Evolutionary conservation across 108 stramenopile species (phyloP).

Genomic region (Nitzschia inconspicua): DNA sequence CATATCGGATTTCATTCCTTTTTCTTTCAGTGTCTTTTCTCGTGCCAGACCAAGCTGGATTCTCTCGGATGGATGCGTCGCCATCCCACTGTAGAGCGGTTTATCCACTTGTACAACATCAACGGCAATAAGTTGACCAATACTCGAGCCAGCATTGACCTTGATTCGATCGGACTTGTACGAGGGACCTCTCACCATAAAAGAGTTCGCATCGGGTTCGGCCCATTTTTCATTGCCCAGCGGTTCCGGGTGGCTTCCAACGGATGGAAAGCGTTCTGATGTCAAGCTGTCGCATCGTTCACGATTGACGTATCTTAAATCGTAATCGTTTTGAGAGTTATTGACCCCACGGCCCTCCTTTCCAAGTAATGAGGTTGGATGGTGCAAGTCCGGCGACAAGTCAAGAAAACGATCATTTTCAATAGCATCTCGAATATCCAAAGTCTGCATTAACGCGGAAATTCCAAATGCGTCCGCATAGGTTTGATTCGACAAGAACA

Average conservation of each 20-base stretch:
- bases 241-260: constrained; percentile 28
- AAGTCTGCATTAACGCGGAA: constrained; percentile 73
- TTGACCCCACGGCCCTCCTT: not conserved
- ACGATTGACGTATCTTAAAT: constrained; percentile 28
- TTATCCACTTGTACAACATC: constrained; percentile 74
- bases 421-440: constrained; percentile 84
- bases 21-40: constrained; percentile 37
- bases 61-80: constrained; percentile 77
- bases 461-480: constrained; percentile 80
- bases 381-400: constrained; percentile 35
- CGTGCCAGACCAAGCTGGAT: constrained; percentile 71
- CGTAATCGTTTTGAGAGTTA: constrained; percentile 11
- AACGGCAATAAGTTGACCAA: constrained; percentile 82
- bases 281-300: constrained; percentile 29
- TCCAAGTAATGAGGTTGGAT: not conserved
- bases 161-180: constrained; percentile 75
- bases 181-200: constrained; percentile 82
- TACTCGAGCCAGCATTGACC: constrained; percentile 70
- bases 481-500: constrained; percentile 50
- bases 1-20: constrained; percentile 46
- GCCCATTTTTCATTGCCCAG: constrained; percentile 54
- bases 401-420: constrained; percentile 67
- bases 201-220: constrained; percentile 85
- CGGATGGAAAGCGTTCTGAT: constrained; percentile 13
- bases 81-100: constrained; percentile 71